A percentile compares a stretch with the other conserved stretches of the same genome.
Conservation (phyloP, 2,329 filamentous ascomycete species). For the Hypoxylon sp. region DNA sequence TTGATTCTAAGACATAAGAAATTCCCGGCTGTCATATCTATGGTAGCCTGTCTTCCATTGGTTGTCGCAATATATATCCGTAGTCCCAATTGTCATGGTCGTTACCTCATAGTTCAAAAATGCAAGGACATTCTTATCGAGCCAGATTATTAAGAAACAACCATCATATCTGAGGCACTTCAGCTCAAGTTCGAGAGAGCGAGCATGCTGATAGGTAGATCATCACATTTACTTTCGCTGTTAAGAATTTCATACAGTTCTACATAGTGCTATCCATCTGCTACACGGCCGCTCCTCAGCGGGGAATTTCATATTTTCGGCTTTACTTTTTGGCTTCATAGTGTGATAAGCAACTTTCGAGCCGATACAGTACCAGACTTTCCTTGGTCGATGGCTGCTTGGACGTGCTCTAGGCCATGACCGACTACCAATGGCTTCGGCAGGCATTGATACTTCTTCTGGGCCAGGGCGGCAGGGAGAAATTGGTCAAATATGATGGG, state of each 20-base stretch:
- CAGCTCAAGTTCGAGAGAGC: neutral
- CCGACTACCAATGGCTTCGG: slow-evolving; percentile 51
- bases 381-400: slow-evolving; percentile 49
- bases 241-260: neutral
- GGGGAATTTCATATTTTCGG: too few species aligned
- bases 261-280: neutral
- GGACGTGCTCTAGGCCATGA: slow-evolving; percentile 50
- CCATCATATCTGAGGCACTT: too few species aligned
- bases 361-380: slow-evolving; percentile 53
- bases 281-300: neutral
- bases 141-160: too few species aligned
- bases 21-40: too few species aligned
- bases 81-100: too few species aligned
- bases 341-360: slow-evolving; percentile 55
- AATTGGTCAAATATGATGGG: slow-evolving; percentile 46
- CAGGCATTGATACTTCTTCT: slow-evolving; percentile 43
- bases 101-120: too few species aligned
- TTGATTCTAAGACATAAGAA: too few species aligned
- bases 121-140: too few species aligned
- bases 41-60: too few species aligned
- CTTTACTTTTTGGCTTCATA: slow-evolving; percentile 13
- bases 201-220: neutral
- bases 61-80: too few species aligned
- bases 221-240: neutral
- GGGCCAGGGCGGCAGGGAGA: slow-evolving; percentile 48